Conservation (phyloP, 257 asterid species). For the Coffea canephora region DNA sequence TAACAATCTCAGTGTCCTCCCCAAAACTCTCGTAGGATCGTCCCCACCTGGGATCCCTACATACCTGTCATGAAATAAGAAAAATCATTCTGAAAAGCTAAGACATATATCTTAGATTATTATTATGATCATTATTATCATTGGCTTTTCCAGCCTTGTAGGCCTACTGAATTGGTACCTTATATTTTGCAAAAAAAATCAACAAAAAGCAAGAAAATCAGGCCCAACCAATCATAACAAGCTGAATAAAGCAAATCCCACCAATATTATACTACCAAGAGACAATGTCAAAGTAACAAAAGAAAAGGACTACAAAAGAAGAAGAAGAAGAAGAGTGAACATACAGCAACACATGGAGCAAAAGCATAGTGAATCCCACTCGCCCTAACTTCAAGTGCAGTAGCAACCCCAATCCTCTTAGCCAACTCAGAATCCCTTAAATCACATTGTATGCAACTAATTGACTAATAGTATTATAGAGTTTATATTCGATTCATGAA, state of each 20-base stretch:
- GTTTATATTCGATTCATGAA: no score
- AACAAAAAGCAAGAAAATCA: background rate
- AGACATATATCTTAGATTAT: background rate
- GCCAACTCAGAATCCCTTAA: constrained; percentile 68
- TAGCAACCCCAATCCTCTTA: constrained; percentile 76
- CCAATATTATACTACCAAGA: no score
- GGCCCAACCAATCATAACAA: background rate
- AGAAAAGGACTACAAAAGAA: background rate
- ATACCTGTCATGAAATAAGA: constrained; percentile 46
- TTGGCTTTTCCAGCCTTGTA: background rate
- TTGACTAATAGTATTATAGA: no score
- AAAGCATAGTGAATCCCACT: constrained; percentile 82
- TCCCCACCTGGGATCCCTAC: constrained; percentile 98
- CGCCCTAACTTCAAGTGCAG: constrained; percentile 97
- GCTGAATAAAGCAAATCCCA: background rate
- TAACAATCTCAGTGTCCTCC: constrained; percentile 77
- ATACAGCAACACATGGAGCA: constrained; percentile 96
- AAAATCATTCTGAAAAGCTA: background rate
- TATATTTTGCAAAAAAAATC: background rate
- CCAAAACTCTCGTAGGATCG: constrained; percentile 87
- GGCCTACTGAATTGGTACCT: background rate
- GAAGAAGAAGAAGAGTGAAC: background rate
- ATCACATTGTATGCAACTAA: background rate
- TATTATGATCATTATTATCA: background rate
- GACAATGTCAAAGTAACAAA: background rate